phyloP scores from a whole-genome alignment of 192 early-diverging fungal genomes.

The Pilaira anomala region DNA sequence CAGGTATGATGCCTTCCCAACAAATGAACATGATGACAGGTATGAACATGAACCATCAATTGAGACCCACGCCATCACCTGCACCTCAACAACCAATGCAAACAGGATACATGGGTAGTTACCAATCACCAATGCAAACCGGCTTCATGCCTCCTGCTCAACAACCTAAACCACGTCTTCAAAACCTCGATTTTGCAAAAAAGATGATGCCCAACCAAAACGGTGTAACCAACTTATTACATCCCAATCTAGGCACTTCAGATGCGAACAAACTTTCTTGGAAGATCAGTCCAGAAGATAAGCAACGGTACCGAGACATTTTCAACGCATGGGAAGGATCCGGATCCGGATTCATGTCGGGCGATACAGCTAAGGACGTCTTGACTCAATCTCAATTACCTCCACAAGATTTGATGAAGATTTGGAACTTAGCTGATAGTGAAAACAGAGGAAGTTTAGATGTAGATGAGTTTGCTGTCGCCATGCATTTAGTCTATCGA shows the following conservation, averaged over 20 bases:
- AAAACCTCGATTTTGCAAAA: constrained; percentile 34
- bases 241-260: constrained; percentile 33
- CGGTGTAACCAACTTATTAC: constrained; percentile 13
- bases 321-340: constrained; percentile 49
- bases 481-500: constrained; percentile 93
- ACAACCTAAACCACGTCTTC: constrained; percentile 23
- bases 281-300: constrained; percentile 43
- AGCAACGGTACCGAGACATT: constrained; percentile 37
- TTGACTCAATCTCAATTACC: constrained; percentile 56
- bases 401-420: constrained; percentile 48
- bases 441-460: constrained; percentile 87
- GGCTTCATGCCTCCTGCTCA: neutral
- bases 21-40: constrained; percentile 31
- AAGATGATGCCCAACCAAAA: constrained; percentile 40
- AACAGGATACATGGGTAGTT: constrained; percentile 5
- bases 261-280: constrained; percentile 37
- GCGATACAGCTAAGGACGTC: constrained; percentile 54
- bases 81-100: constrained; percentile 1
- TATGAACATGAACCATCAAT: neutral
- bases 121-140: constrained; percentile 22
- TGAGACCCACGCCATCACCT: neutral
- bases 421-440: constrained; percentile 73
- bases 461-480: constrained; percentile 91
- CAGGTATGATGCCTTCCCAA: neutral
- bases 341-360: constrained; percentile 45